Conservation (phyloP, 129 eudicot species). For the Helichrysum umbraculigerum region DNA sequence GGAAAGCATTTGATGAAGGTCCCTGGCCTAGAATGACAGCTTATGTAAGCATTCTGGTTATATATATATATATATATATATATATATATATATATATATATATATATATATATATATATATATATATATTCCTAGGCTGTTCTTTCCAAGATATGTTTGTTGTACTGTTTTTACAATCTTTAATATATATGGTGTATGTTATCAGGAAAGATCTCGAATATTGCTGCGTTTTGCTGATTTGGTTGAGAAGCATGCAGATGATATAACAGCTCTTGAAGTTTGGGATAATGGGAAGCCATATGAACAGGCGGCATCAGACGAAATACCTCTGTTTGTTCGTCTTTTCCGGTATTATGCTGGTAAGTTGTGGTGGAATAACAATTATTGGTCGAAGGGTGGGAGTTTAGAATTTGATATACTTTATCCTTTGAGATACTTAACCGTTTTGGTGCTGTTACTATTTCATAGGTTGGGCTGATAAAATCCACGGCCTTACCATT, state of each 20-base stretch:
- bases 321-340: conserved; percentile 66
- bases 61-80: conserved; percentile 24
- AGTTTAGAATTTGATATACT: neutral
- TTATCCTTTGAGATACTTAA: neutral
- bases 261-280: conserved; percentile 79
- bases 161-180: neutral
- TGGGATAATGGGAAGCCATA: conserved; percentile 94
- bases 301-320: conserved; percentile 58
- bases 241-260: conserved; percentile 70
- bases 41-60: conserved; percentile 50
- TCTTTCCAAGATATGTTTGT: neutral
- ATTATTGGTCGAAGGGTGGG: neutral
- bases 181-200: neutral
- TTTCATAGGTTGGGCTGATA: conserved; percentile 79
- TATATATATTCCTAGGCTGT: conserved; percentile 2
- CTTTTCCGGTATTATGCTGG: conserved; percentile 88
- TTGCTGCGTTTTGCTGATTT: conserved; percentile 78
- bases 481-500: conserved; percentile 71
- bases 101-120: conserved; percentile 23
- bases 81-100: conserved; percentile 26
- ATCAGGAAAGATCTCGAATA: conserved; percentile 74
- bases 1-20: conserved; percentile 92
- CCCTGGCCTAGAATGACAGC: conserved; percentile 96
- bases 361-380: conserved; percentile 20
- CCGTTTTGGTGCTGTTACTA: conserved; percentile 16